phyloP scores from a whole-genome alignment of 2,329 filamentous ascomycete genomes.

The Paramyrothecium sp. region DNA sequence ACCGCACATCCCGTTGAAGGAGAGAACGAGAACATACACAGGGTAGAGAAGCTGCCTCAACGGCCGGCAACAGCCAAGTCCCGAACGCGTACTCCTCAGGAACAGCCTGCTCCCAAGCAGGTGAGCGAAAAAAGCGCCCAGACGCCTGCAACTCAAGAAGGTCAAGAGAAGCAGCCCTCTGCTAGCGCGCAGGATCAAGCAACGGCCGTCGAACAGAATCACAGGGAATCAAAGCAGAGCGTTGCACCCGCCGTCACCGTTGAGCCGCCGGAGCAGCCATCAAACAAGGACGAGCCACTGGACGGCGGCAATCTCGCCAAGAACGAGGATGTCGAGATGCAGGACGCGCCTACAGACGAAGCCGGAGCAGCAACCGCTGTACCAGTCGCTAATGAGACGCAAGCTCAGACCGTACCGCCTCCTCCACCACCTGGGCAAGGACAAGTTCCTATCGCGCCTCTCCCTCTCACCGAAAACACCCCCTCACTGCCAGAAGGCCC shows the following conservation, averaged over 20 bases:
- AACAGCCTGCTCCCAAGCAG: conserved; percentile 40
- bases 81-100: conserved; percentile 50
- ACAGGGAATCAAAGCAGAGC: conserved; percentile 47
- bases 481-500: conserved; percentile 40
- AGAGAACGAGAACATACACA: conserved; percentile 55
- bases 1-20: conserved; percentile 52
- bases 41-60: conserved; percentile 55
- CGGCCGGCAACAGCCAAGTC: conserved; percentile 54
- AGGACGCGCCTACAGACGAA: conserved; percentile 56
- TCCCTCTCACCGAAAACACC: conserved; percentile 37
- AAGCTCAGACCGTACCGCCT: conserved; percentile 34
- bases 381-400: conserved; percentile 34
- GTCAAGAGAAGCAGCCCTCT: conserved; percentile 44
- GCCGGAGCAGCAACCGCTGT: conserved; percentile 42
- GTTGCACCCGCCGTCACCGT: conserved; percentile 32
- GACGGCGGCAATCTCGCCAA: conserved; percentile 36
- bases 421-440: conserved; percentile 46
- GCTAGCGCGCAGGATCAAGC: conserved; percentile 47
- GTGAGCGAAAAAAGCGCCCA: conserved; percentile 50
- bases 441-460: conserved; percentile 38
- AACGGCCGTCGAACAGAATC: conserved; percentile 37
- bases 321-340: conserved; percentile 67
- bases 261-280: conserved; percentile 39
- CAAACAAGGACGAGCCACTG: conserved; percentile 19
- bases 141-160: conserved; percentile 31